Base-by-base conservation (phyloP, 441 rosid genomes). In the Aquilaria agallochum region DNA sequence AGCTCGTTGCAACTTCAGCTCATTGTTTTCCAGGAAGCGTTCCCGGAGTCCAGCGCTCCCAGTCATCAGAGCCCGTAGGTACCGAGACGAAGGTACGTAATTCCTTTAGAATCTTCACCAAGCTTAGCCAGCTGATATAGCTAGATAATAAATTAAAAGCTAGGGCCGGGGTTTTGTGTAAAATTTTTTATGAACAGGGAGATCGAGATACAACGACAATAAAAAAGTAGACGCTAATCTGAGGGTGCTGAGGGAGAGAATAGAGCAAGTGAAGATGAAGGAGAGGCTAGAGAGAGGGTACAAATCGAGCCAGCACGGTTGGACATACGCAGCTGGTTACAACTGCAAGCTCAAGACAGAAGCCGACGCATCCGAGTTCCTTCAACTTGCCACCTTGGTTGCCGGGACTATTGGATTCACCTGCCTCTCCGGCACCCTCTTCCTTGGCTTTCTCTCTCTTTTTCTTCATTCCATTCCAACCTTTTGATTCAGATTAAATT, bases 261-360 rank as follows among this genome's bases (percentile, higher is more conserved):
- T 64, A 55, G 68, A 64, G 48, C 48, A 55, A 10, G 49, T 55
- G 55, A 64, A 64, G 68, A 64, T 55, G 3, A 64, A 55, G 49
- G 60, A 64, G 60, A 64, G 57, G 60, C 34, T 47, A 2, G 55
- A 48, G 54, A 64, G 49, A 20, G 55, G 60, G 20, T 55, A 60
- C 60, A 54, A 48, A 48, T 15, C 7, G 42, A 36, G 14, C 5
- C 53, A 54, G 4, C 3, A 55, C 46, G 68, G 68, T 1, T 48
- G 55, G 60, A 56, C 55, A 14, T 56, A 48, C 46, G 55, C 36
- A 10, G 5, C 32, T 20, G 68, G 49, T 1, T 55, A 20, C 34
- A 48, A 32, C 34, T 48, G 48, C 9, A 64, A 47, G 47, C 47
- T 34, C 27, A 47, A 47, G 46, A 49, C 50, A 20, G 48, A 48